Percentiles rank a stretch among this genome's conserved stretches.
Evolutionary conservation across 2,329 filamentous ascomycete genomes (phyloP).

Genomic region (Pyrenophora tritici-repentis): DNA sequence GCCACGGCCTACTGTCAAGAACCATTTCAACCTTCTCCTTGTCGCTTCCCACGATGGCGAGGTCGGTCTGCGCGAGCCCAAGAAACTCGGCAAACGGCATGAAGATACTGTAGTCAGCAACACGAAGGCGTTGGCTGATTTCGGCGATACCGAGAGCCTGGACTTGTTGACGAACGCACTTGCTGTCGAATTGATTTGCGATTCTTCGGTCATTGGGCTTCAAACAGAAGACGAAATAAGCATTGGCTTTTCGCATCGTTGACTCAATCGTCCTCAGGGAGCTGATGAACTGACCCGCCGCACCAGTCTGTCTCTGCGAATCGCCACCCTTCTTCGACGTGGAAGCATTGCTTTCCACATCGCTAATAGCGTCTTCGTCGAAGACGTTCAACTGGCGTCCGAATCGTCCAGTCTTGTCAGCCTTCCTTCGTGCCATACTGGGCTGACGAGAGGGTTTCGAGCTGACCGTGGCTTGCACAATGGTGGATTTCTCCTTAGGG

Average conservation of each 20-base stretch:
- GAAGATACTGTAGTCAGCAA: slow-evolving; percentile 95
- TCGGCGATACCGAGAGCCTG: slow-evolving; percentile 96
- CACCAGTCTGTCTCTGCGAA: slow-evolving; percentile 71
- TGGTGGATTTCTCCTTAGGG: slow-evolving; percentile 84
- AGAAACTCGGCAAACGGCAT: slow-evolving; percentile 95
- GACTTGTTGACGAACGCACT: slow-evolving; percentile 92
- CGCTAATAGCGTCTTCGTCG: slow-evolving; percentile 56
- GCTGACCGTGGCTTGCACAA: slow-evolving; percentile 95
- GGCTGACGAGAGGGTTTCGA: slow-evolving; percentile 92
- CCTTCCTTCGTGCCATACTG: slow-evolving; percentile 85
- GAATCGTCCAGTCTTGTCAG: slow-evolving; percentile 58
- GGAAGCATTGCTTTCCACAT: slow-evolving; percentile 48
- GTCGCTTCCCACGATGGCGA: slow-evolving; percentile 87
- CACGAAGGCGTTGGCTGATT: slow-evolving; percentile 89
- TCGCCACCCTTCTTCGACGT: slow-evolving; percentile 47
- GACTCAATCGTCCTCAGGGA: slow-evolving; percentile 90
- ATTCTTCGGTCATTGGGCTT: slow-evolving; percentile 97
- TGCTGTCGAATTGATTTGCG: slow-evolving; percentile 98
- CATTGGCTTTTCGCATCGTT: slow-evolving; percentile 83
- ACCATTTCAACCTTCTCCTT: slow-evolving; percentile 88
- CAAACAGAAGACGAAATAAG: slow-evolving; percentile 95
- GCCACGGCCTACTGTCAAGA: slow-evolving; percentile 92
- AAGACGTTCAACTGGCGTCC: slow-evolving; percentile 47
- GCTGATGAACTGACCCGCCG: slow-evolving; percentile 87
- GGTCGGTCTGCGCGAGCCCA: slow-evolving; percentile 82